These are phyloP conservation scores for Raphanus sativus DNA, from an alignment of 345 rosid species.

Conservation along the genomic window DNA sequence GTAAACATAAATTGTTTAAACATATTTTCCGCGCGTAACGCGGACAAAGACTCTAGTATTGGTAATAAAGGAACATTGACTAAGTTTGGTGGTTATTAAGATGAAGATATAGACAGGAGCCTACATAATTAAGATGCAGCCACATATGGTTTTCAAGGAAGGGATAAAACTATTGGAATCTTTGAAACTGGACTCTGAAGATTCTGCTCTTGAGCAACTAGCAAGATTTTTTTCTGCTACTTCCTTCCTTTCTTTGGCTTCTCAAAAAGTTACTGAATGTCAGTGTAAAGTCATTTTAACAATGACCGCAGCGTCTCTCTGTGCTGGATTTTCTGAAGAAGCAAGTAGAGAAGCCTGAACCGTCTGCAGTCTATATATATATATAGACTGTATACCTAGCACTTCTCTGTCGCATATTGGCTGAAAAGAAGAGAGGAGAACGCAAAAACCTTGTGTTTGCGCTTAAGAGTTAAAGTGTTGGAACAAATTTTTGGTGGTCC, in stretches of 20 bases:
- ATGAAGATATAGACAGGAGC: too few species aligned
- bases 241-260: background rate
- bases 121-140: constrained; percentile 55
- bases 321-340: constrained; percentile 74
- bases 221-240: constrained; percentile 42
- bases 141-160: constrained; percentile 63
- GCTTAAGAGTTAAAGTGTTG: background rate
- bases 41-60: too few species aligned
- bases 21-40: too few species aligned
- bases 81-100: too few species aligned
- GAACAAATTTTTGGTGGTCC: too few species aligned
- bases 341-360: constrained; percentile 60
- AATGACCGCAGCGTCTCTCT: constrained; percentile 56
- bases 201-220: constrained; percentile 67
- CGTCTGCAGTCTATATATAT: constrained; percentile 20
- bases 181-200: constrained; percentile 59
- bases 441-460: constrained; percentile 17
- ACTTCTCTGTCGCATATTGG: constrained; percentile 3
- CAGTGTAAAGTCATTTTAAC: constrained; percentile 2
- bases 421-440: constrained; percentile 20
- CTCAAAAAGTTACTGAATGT: background rate
- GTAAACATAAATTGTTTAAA: too few species aligned
- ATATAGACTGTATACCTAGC: constrained; percentile 7
- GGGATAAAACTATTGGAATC: constrained; percentile 74
- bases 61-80: too few species aligned